Evolutionary conservation across 2,329 filamentous ascomycete genomes (phyloP), one percentile per base, ranked within the genome.

Genomic region (Phoma sp.): DNA sequence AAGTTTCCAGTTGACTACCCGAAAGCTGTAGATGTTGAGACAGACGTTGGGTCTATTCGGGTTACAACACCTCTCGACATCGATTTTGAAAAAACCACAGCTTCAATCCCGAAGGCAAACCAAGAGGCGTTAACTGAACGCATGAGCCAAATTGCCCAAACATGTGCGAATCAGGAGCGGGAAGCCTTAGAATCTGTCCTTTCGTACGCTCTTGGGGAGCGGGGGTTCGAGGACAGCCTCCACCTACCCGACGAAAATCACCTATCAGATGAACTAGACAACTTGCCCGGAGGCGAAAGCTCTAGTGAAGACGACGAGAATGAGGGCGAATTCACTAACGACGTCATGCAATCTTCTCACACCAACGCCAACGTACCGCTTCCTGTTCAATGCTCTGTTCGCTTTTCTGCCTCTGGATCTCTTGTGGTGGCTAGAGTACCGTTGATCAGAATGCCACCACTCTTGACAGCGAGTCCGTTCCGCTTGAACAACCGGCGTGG

Each of bases 271-370:
- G 65, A 68, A 31, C 36, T 66, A 25, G 33, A 78, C 75, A 60
- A 61, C 19, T 32, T 68, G 27, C 62, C 61, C 7, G 70, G 60
- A 27, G 89, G 90, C 53, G 91, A 95, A 61, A 94, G 91, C 62
- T 97, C 92, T 3, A 96, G 90, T 65, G 89, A 92, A 59, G 89
- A 92, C 57, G 90, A 93, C 61, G 91, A 93, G 43, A 77, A 76
- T 53, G 89, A 91, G 31, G 69, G 70, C 38, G 70, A 71, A 40
- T 70, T 68, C 21, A 73, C 69, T 25, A 78, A 82, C 53, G 82
- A 82, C 52, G 73, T 81, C 19, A 78, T 85, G 58, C 79, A 80
- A 41, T 78, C 79, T 9, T 77, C 82, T 24, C 84, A 84, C 81
- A 73, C 85, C 76, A 86, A 87, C 70, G 81, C 85, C 45, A 87